Base-by-base conservation (phyloP, 208 protist species). In the Tritrichomonas musculus region DNA sequence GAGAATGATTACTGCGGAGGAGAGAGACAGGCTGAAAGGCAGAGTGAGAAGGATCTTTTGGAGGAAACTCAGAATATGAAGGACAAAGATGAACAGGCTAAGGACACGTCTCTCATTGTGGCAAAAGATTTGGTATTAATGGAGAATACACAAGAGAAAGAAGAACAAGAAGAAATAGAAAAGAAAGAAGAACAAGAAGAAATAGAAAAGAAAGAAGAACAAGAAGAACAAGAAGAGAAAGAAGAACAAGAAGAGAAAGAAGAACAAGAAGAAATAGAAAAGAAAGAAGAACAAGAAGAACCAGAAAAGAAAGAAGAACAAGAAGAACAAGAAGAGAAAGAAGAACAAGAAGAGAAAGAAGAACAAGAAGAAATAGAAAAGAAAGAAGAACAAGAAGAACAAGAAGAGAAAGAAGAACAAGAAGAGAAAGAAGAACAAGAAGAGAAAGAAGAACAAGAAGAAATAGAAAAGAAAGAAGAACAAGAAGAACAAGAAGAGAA, bases 251-350 rank as follows among this genome's bases (percentile, higher is more conserved):
- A 30, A 73, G 30, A 73, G 30, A 73, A 30, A 30, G 30, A 30
- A 30, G 65, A 73, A 30, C 30, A 73, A 30, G 65, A 73, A 30
- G 30, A 30, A 73, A 73, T 30, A 30, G 30, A 73, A 73, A 73
- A 30, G 65, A 73, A 73, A 73, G 65, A 73, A 30, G 65, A 73
- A 73, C 65, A n/a, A n/a, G n/a, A n/a, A n/a, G n/a, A n/a, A n/a
- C n/a, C n/a, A n/a, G n/a, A n/a, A n/a, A n/a, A n/a, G 65, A 73
- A 73, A 73, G 65, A 73, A 73, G 65, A 73, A 73, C 65, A 73
- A 73, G 30, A 30, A 73, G 30, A 30, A 30, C 30, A 30, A 73
- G 30, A 30, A 73, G 30, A 30, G 65, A 30, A 73, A 30, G 30
- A 73, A 73, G 65, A 73, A 73, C 30, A 73, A 30, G 30, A 30